These are phyloP conservation scores for Mortierella sp. DNA, from an alignment of 371 early-diverging fungal species.

Conservation along the genomic window DNA sequence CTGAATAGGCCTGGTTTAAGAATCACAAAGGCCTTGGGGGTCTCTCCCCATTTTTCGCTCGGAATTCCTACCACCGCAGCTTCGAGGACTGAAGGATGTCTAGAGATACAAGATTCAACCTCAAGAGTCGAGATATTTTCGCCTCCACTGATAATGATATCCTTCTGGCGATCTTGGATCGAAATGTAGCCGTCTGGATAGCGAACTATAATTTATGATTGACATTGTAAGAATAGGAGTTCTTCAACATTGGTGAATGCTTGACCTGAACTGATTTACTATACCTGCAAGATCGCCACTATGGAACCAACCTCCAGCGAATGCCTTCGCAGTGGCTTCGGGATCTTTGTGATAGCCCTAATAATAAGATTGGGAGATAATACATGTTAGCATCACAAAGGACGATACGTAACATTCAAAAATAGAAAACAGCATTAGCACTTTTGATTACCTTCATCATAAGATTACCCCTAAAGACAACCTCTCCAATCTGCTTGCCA, in stretches of 20 bases:
- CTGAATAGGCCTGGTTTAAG: constrained; percentile 56
- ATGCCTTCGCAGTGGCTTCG: constrained; percentile 72
- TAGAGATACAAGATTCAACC: constrained; percentile 71
- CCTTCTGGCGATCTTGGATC: constrained; percentile 76
- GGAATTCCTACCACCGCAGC: constrained; percentile 74
- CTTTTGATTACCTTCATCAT: constrained; percentile 64
- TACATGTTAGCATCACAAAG: not conserved
- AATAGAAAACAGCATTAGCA: not conserved
- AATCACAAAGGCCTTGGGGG: constrained; percentile 74
- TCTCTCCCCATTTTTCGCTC: constrained; percentile 79
- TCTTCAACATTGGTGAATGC: no score
- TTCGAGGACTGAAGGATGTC: constrained; percentile 71
- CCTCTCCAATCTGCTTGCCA: constrained; percentile 73
- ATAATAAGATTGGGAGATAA: not conserved
- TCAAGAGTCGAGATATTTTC: constrained; percentile 82
- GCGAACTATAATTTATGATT: constrained; percentile 54
- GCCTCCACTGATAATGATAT: constrained; percentile 81
- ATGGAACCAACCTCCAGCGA: constrained; percentile 74
- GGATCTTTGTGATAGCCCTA: constrained; percentile 67
- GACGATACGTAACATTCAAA: not conserved
- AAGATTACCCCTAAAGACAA: constrained; percentile 74
- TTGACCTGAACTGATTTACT: not conserved
- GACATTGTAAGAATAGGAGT: no score
- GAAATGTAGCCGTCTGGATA: constrained; percentile 76
- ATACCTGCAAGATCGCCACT: constrained; percentile 74